Evolutionary conservation across 2,329 filamentous ascomycete genomes (phyloP).

Genomic region (Pestalotiopsis sp.): DNA sequence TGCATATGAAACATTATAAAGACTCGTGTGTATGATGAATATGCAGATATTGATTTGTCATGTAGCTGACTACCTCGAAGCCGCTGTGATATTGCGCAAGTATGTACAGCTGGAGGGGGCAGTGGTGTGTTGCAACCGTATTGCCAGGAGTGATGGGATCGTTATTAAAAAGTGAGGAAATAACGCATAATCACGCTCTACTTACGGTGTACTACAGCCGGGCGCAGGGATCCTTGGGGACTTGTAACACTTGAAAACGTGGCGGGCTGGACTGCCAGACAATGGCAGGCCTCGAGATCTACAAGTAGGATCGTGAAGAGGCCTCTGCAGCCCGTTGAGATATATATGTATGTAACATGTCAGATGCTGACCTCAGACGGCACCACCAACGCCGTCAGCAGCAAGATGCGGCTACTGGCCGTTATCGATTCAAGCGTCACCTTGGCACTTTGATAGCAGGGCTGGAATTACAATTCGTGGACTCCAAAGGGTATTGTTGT

Average conservation of each 20-base stretch:
- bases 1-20: not conserved
- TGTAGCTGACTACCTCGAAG: conserved; percentile 10
- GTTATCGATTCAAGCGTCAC: not conserved
- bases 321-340: not conserved
- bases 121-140: conserved; percentile 5
- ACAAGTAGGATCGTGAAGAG: not conserved
- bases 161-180: conserved; percentile 18
- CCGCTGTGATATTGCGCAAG: conserved; percentile 18
- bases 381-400: not conserved
- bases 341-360: not conserved
- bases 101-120: conserved; percentile 4
- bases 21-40: not conserved
- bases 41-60: not conserved
- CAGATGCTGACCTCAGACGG: not conserved
- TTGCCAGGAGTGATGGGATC: conserved; percentile 23
- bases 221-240: conserved; percentile 1
- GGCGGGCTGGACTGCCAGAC: not conserved
- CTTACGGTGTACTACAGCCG: not conserved
- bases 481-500: not conserved
- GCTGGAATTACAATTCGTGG: too few relatives aligned
- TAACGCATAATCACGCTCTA: conserved; percentile 16
- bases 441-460: not conserved
- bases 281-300: not conserved
- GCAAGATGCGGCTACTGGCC: not conserved
- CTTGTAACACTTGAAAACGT: conserved; percentile 8